Conservation (phyloP, 805 yeast species). For the Zygosaccharomyces gambellarensis region DNA sequence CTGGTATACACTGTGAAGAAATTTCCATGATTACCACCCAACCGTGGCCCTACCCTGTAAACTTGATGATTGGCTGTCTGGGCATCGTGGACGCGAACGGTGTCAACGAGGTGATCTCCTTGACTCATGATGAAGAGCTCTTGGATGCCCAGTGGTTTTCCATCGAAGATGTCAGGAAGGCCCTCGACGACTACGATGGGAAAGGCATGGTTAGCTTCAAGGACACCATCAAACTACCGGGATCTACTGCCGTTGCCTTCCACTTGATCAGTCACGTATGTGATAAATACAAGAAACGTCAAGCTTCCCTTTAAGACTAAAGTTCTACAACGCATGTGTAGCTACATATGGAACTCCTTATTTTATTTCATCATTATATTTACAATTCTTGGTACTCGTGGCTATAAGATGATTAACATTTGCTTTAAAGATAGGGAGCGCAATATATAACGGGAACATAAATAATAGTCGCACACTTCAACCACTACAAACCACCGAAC, state of each 20-base stretch:
- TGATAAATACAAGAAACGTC: conserved; percentile 12
- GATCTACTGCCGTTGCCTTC: conserved; percentile 30
- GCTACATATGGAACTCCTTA: neutral
- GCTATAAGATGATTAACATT: neutral
- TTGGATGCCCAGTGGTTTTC: conserved; percentile 85
- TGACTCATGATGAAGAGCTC: conserved; percentile 82
- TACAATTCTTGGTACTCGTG: neutral
- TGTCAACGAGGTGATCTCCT: conserved; percentile 54
- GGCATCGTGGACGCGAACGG: conserved; percentile 72
- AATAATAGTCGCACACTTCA: neutral
- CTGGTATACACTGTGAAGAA: conserved; percentile 64
- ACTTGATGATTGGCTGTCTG: conserved; percentile 88
- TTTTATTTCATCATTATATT: too few species aligned
- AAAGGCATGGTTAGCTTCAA: conserved; percentile 22
- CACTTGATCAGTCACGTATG: conserved; percentile 20
- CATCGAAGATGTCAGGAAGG: conserved; percentile 43
- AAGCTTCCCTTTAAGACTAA: conserved; percentile 6
- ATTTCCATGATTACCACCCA: conserved; percentile 69
- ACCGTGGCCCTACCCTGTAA: conserved; percentile 98
- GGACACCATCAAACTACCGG: conserved; percentile 28
- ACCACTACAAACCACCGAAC: neutral
- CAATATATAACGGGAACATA: neutral
- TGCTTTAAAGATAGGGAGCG: conserved; percentile 2
- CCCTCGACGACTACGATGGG: conserved; percentile 29
- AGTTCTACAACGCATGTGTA: neutral